Base-by-base conservation (phyloP, 116 monocot genomes). In the Iris pallida region DNA sequence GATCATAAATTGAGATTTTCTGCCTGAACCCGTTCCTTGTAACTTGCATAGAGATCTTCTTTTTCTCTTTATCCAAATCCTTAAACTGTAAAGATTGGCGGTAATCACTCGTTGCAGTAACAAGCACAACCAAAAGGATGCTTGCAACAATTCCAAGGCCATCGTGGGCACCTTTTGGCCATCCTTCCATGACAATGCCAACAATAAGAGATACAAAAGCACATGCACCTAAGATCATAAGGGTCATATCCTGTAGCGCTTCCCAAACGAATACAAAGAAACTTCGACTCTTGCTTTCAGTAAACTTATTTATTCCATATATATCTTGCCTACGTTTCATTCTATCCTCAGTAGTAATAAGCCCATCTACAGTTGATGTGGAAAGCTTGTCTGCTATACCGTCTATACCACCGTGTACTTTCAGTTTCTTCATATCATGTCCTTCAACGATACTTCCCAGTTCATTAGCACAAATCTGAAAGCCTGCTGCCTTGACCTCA, bases 11-110 rank as follows among this genome's bases (percentile, higher is more conserved):
- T 5, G 82, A 79, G 19, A 91, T 46, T 66, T 84, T 91, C 73
- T 84, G 80, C 46, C 90, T 76, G 49, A 79, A 86, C 7, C 90
- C 90, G 60, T 79, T 77, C 51, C 90, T 61, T 20, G 86, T 90
- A 48, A 84, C 84, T 45, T 91, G 90, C 5, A 91, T 59, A 45
- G 54, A 65, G 8, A 91, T 91, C 64, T 91, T 91, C 77, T 87
- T 91, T 53, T 91, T 91, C 79, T 91, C 90, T 64, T 84, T 82
- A 55, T 91, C 90, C 73, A 91, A 77, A 73, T 87, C 87, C 65
- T 82, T 91, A 64, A 91, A 91, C 64, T 91, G 90, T 53, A 91
- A 77, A 7, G 86, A 81, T 52, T 91, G 90, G 6, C 78, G 69
- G 53, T 91, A 91, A 68, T 91, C 80, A 62, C 90, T 91, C 42